Base-by-base conservation (phyloP, 176 grass and related monocot genomes). In the Carex kokanica region DNA sequence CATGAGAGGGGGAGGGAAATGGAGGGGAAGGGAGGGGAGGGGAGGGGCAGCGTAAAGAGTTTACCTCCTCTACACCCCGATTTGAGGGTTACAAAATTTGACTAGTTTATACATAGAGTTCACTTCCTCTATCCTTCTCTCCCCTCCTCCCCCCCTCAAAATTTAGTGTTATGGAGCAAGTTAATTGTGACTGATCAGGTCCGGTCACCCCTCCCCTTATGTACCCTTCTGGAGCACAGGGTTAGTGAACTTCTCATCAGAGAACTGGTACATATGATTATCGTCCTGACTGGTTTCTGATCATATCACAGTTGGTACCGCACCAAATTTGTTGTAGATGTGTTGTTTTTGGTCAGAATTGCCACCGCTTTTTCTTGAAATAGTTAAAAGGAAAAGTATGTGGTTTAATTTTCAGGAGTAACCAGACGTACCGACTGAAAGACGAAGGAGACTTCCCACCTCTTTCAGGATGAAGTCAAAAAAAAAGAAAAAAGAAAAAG, bases 401-500 rank as follows among this genome's bases (percentile, higher is more conserved):
- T 63, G 58, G 85, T 55, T 23, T 84, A 41, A 65, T 64, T 52
- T 67, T 40, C 86, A 95, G 95, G 89, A 86, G 74, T 64, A 86
- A 17, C 74, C 80, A 88, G 77, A 74, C 64, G 64, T 98, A 95
- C 85, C 82, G 57, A 81, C 92, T 98, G 17, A 98, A 95, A 86
- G 91, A 98, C 79, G 90, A 89, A 6, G 84, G 69, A 2, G 95
- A 98, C 79, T 98, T 98, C 74, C 95, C 95, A 17, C 92, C 95
- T 66, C 88, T 98, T 63, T 86, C 88, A 3, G 85, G 90, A 82
- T 98, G 81, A 91, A 43, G 15, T 60, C 54, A 20, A 7, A 23
- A 72, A 38, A 78, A 54, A 10, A 70, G n/a, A 72, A 54, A 18
- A 9, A 16, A 16, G 29, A 54, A 18, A 9, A 16, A 16, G 29